phyloP scores from a whole-genome alignment of 1,284 basidiomycete genomes.

The Irpex lacteus region DNA sequence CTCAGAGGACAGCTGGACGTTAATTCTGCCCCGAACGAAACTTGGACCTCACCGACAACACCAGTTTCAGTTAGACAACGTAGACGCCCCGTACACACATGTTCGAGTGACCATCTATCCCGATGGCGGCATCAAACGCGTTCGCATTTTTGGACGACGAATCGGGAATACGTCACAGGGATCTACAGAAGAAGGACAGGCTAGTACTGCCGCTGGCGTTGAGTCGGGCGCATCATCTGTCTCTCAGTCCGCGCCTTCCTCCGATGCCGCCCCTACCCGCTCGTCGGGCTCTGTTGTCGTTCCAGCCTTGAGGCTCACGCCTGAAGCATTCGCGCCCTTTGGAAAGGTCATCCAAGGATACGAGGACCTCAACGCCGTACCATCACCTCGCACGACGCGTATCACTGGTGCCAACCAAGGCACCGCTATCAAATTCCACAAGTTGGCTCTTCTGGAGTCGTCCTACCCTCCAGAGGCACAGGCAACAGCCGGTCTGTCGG shows the following conservation, averaged over 20 bases:
- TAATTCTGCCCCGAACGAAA: conserved; percentile 74
- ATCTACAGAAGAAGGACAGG: conserved; percentile 3
- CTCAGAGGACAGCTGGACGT: conserved; percentile 61
- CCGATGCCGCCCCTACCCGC: background rate
- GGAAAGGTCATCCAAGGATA: conserved; percentile 89
- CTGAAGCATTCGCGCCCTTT: conserved; percentile 79
- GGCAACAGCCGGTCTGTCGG: conserved; percentile 67
- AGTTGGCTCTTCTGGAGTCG: conserved; percentile 65
- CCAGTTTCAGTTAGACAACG: conserved; percentile 78
- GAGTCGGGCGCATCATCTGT: background rate
- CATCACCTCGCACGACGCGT: conserved; percentile 52
- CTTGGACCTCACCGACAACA: conserved; percentile 91
- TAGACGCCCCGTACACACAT: conserved; percentile 71
- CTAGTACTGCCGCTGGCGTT: background rate
- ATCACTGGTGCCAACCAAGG: conserved; percentile 85
- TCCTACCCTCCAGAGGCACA: conserved; percentile 56
- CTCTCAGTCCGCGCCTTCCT: background rate
- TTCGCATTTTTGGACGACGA: conserved; percentile 77
- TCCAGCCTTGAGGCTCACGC: conserved; percentile 75
- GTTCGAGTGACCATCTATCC: conserved; percentile 89
- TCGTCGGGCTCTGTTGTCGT: conserved; percentile 33
- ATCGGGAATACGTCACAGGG: background rate
- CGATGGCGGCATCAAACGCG: conserved; percentile 93
- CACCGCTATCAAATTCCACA: conserved; percentile 88
- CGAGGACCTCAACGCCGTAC: conserved; percentile 59